Evolutionary conservation across 352 stramenopile genomes (phyloP).

Genomic region (Lagenidium giganteum): DNA sequence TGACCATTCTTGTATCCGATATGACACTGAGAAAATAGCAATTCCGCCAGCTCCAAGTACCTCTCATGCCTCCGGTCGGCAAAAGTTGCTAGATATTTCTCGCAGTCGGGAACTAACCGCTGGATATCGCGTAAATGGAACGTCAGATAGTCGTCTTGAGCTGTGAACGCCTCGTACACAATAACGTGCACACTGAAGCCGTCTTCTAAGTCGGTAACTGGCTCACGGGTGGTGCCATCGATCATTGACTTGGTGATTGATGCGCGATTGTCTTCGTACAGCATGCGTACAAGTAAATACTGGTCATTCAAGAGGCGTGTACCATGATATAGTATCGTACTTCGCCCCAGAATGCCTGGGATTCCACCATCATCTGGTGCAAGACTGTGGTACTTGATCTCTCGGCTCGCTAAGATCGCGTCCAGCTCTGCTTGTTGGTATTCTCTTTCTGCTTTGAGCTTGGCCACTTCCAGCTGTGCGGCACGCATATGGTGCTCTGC

Average conservation of each 20-base stretch:
- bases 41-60: constrained; percentile 34
- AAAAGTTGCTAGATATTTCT: constrained; percentile 28
- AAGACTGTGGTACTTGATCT: constrained; percentile 48
- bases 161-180: constrained; percentile 38
- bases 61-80: constrained; percentile 24
- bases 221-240: not conserved
- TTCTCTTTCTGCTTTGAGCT: constrained; percentile 27
- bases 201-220: constrained; percentile 7
- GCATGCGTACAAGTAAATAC: constrained; percentile 48
- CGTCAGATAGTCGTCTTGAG: constrained; percentile 38
- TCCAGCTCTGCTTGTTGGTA: constrained; percentile 38
- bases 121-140: constrained; percentile 43
- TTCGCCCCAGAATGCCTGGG: constrained; percentile 44
- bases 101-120: constrained; percentile 29
- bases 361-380: constrained; percentile 31
- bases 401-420: constrained; percentile 37
- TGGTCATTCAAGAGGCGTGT: constrained; percentile 31
- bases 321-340: constrained; percentile 33
- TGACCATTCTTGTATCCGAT: constrained; percentile 70
- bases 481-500: constrained; percentile 52
- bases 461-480: constrained; percentile 33
- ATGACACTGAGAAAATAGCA: constrained; percentile 35
- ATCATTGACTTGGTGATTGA: not conserved
- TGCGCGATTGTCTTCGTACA: constrained; percentile 41
- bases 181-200: constrained; percentile 47